A percentile compares a stretch with the other conserved stretches of the same genome.
Evolutionary conservation across 495 filamentous ascomycete species (phyloP).

Genomic region (Echria macrotheca): DNA sequence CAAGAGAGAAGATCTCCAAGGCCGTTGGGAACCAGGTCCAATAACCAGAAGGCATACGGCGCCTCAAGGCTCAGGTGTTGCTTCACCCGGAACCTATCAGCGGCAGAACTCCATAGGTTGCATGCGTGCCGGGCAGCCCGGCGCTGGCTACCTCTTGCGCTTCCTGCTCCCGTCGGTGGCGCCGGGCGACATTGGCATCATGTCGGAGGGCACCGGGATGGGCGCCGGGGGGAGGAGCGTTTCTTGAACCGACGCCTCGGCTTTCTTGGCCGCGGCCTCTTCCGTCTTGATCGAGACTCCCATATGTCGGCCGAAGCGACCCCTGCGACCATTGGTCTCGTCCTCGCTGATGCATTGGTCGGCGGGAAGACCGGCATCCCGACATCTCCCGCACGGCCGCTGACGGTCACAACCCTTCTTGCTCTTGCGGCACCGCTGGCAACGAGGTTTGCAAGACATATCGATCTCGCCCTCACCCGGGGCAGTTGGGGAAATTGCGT

Average conservation of each 20-base stretch:
- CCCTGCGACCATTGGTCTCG: constrained; percentile 91
- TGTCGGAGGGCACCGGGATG: constrained; percentile 18
- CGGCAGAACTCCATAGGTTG: neutral
- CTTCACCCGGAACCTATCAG: neutral
- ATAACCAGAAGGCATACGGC: neutral
- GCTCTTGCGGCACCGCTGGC: constrained; percentile 96
- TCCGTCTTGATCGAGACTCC: constrained; percentile 72
- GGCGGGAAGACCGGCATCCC: constrained; percentile 86
- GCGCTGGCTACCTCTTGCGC: constrained; percentile 38
- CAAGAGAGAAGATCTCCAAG: neutral
- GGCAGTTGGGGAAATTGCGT: constrained; percentile 59
- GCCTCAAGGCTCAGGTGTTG: neutral
- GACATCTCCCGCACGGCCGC: constrained; percentile 88
- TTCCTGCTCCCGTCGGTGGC: constrained; percentile 43
- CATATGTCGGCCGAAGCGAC: constrained; percentile 95
- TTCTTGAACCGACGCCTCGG: constrained; percentile 27
- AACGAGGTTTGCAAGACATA: constrained; percentile 88
- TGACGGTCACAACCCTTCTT: constrained; percentile 99
- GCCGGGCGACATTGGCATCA: neutral
- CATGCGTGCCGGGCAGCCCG: neutral
- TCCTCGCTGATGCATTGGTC: constrained; percentile 96
- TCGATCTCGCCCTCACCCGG: constrained; percentile 75
- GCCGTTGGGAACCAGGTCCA: neutral
- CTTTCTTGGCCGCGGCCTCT: constrained; percentile 26
- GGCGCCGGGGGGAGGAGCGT: constrained; percentile 37